Base-by-base conservation (phyloP, 176 grass and related monocot genomes). In the Pontederia paniculata region DNA sequence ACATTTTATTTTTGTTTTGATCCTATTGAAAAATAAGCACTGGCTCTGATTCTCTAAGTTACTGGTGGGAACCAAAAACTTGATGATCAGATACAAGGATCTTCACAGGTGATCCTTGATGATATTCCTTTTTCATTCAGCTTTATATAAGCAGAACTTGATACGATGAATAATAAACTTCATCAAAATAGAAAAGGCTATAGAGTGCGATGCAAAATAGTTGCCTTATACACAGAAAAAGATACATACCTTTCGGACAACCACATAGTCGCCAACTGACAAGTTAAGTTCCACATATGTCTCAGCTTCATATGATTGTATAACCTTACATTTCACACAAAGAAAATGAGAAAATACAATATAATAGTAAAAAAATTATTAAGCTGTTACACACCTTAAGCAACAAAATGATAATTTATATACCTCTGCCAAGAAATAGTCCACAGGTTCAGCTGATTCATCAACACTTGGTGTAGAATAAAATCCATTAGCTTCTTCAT, bases 341-440 rank as follows among this genome's bases (percentile, higher is more conserved):
- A 15, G 74, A 81, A 17, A 50, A 46, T 17, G 59, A 50, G 5
- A 8, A 63, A 21, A 8, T 65, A 42, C 46, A 60, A 16, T 17
- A 9, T 9, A 9, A 51, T 13, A 48, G 60, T 10, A 67, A 31
- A 11, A 48, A 58, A n/a, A n/a, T n/a, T n/a, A n/a, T n/a, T n/a
- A n/a, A n/a, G 49, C 49, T 65, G 18, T 22, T 45, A 47, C 18
- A 12, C 0, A 45, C 46, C 55, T 51, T n/a, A 42, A 10, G 2
- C 2, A 23, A 31, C 60, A 14, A 28, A 54, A 3, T 4, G 18
- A 28, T 23, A 62, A 54, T 2, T 46, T 25, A 4, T 63, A 2
- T 49, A 97, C 85, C 79, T 97, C 85, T 58, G 72, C 85, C 12
- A 96, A 60, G 48, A 96, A 96, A 69, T 89, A 97, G 55, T 81